Evolutionary conservation across 2,329 filamentous ascomycete genomes (phyloP), one percentile per base, ranked within the genome.

Genomic region (Colletotrichum shisoi): DNA sequence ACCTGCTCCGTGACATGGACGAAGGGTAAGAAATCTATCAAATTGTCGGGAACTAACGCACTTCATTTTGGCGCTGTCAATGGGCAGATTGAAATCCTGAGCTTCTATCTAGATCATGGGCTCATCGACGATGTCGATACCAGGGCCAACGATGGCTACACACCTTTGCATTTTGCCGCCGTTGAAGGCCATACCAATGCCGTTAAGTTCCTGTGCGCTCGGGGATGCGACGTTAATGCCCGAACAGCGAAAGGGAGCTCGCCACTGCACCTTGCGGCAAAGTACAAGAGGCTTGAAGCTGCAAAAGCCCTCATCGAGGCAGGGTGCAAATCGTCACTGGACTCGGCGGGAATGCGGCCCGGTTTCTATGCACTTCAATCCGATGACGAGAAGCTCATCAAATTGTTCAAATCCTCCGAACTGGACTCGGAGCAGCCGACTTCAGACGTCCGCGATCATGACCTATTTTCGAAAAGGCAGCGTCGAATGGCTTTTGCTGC

Each of bases 241-340:
- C 34, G n/a, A 11, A 8, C 9, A 1, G 1, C 7, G 3, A 19
- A 48, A 11, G 59, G 59, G 2, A 48, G 40, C 27, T 48, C 42
- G 1, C 31, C 59, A 3, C 51, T 62, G 9, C 59, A 56, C 1
- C 4, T 62, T 17, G 59, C 59, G 9, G 59, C n/a, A 12, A 46
- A 1, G 21, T 37, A 19, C 17, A 21, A 24, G 3, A 1, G 8
- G 5, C 2, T 15, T 3, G 40, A 21, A 8, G n/a, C 13, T 11
- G 49, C 24, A 4, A 24, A 3, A 46, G 12, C 8, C 2, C 42
- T 62, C 2, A 8, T 56, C 9, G 39, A 31, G 2, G 42, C 59
- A 3, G 59, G 51, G 7, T 34, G 59, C 8, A 48, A 31, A 2
- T 1, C 37, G 0, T 56, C 21, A 3, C 19, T 1, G 3, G 31